Base-by-base conservation (phyloP, 352 stramenopile species). In the Pythium insidiosum region DNA sequence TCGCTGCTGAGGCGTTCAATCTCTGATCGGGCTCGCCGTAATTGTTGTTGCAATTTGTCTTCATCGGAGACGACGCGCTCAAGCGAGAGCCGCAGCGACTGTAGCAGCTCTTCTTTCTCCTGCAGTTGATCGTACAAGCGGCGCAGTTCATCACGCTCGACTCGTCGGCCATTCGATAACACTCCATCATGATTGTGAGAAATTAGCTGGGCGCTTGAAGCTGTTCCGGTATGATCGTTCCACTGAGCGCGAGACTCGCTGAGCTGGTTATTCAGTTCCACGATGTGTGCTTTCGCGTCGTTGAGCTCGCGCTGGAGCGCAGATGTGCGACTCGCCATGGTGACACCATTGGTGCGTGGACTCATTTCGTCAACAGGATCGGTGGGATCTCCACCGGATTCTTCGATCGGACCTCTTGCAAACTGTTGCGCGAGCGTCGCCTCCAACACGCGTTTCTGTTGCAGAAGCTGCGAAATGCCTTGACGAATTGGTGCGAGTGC, bases 401-500 rank as follows among this genome's bases (percentile, higher is more conserved):
- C 12, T 53, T 59, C 6, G 51, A 50, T 19, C 66, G 58, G 57
- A 70, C 60, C 39, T 57, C 57, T 18, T 52, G 35, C 20, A 53
- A 68, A 4, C 51, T 52, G 24, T 16, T 68, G 60, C 10, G 50
- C 46, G 35, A 78, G 51, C 11, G 58, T 51, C n/a, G 49, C 35
- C 29, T 72, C 68, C 7, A 44, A 45, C 39, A 63, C 59, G n/a
- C 60, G 64, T 47, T 78, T 73, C 43, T 75, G 65, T 34, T 63
- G 57, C 33, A 84, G 26, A 16, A 80, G 29, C 28, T 53, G 43
- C 22, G 53, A 54, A 20, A 78, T 53, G 7, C 42, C 41, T 26
- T 63, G 47, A 36, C 58, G 59, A 34, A 71, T 28, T 43, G 56
- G 43, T 11, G 52, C 52, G 22, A 72, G n/a, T n/a, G n/a, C 48